Percentiles rank a stretch among this genome's conserved stretches.
These are phyloP conservation scores for Curvularia sp. DNA, from an alignment of 2,329 filamentous ascomycete species.

Conservation along the genomic window DNA sequence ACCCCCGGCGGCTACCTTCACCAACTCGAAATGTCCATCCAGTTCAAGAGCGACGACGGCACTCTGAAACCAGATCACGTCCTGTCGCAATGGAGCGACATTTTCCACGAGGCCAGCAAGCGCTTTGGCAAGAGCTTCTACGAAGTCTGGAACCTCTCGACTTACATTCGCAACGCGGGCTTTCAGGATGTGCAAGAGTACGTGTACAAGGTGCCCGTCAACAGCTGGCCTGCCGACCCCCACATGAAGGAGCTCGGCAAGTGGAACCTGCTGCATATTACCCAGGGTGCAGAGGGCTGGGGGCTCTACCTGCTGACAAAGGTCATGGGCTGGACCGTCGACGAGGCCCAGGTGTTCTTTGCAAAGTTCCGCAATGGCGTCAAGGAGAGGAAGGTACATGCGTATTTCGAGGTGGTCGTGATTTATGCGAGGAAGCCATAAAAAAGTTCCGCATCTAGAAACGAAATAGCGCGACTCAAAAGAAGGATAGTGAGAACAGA, in stretches of 20 bases:
- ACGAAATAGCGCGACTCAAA: no score
- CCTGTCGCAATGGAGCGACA: conserved; percentile 32
- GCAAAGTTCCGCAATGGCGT: conserved; percentile 42
- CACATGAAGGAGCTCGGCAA: conserved; percentile 44
- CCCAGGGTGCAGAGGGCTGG: conserved; percentile 40
- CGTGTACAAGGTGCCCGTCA: conserved; percentile 41
- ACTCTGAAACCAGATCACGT: conserved; percentile 43
- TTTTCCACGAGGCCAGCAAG: conserved; percentile 35
- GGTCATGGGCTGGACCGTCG: conserved; percentile 46
- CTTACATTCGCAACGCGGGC: conserved; percentile 34
- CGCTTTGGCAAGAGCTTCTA: conserved; percentile 36
- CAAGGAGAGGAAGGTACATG: conserved; percentile 42
- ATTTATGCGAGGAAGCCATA: conserved; percentile 25
- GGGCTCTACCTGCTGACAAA: conserved; percentile 37
- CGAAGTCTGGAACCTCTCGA: conserved; percentile 36
- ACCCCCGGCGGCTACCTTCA: conserved; percentile 52
- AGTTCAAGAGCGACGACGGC: conserved; percentile 50
- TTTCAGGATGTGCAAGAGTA: conserved; percentile 38
- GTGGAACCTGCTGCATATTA: conserved; percentile 43
- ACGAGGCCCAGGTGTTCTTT: conserved; percentile 55
- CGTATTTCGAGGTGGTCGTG: conserved; percentile 38
- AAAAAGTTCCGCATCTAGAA: not conserved
- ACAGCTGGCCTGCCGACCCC: conserved; percentile 38
- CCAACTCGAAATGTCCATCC: conserved; percentile 51
- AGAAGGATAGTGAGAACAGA: no score